phyloP scores from a whole-genome alignment of 2,329 filamentous ascomycete species.

The Colletotrichum sp. region DNA sequence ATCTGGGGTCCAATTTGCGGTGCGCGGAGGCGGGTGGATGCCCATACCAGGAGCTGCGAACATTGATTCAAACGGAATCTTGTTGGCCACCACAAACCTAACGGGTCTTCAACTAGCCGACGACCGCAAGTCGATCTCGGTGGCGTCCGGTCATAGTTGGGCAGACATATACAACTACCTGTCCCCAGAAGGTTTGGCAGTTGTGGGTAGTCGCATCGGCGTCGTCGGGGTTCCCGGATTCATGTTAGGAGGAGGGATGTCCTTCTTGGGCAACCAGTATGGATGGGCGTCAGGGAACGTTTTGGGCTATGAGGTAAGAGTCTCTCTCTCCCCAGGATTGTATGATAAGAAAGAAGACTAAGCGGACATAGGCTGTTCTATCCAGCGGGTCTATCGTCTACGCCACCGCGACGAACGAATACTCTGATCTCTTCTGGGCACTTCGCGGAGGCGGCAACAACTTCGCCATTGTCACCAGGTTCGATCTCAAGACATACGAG shows the following conservation, averaged over 20 bases:
- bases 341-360: background rate
- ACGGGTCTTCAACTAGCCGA: background rate
- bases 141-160: background rate
- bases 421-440: background rate
- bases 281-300: background rate
- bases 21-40: background rate
- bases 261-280: background rate
- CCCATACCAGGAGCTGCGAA: background rate
- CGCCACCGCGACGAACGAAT: background rate
- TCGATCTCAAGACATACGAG: background rate
- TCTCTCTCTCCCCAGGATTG: background rate
- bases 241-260: background rate
- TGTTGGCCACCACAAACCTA: background rate
- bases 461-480: background rate
- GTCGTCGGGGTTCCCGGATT: background rate
- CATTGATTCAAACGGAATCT: background rate
- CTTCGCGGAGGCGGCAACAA: background rate
- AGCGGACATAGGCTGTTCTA: background rate
- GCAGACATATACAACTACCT: background rate
- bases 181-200: background rate
- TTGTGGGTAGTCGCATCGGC: background rate
- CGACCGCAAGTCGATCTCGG: background rate
- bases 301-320: background rate
- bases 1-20: background rate
- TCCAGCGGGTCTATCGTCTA: background rate